Percentiles rank a stretch among this genome's conserved stretches.
Evolutionary conservation across 2,329 filamentous ascomycete genomes (phyloP).

Genomic region (Exophiala bonariae): DNA sequence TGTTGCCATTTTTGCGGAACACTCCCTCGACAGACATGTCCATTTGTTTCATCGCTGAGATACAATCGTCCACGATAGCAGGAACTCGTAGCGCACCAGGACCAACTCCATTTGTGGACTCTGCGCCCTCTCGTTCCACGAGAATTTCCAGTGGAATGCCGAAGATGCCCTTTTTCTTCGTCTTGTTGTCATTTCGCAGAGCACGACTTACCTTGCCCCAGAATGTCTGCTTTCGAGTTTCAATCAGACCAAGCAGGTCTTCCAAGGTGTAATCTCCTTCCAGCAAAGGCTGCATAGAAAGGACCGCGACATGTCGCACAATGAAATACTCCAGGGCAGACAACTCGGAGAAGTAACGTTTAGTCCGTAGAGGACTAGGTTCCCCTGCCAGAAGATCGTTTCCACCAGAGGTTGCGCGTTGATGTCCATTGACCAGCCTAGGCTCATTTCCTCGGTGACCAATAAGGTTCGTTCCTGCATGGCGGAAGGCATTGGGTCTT

Average conservation of each 20-base stretch:
- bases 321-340: slow-evolving; percentile 97
- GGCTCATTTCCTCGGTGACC: slow-evolving; percentile 53
- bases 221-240: slow-evolving; percentile 89
- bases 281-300: slow-evolving; percentile 91
- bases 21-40: slow-evolving; percentile 98
- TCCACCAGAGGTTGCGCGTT: slow-evolving; percentile 64
- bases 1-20: slow-evolving; percentile 98
- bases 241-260: slow-evolving; percentile 87
- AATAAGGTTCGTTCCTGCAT: slow-evolving; percentile 70
- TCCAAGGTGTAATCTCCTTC: slow-evolving; percentile 91
- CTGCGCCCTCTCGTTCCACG: slow-evolving; percentile 88
- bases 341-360: slow-evolving; percentile 93
- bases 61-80: slow-evolving; percentile 89
- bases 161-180: slow-evolving; percentile 95
- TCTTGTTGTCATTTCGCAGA: slow-evolving; percentile 75
- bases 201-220: slow-evolving; percentile 98
- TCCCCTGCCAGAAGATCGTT: slow-evolving; percentile 50
- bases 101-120: slow-evolving; percentile 96
- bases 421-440: slow-evolving; percentile 67
- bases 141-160: slow-evolving; percentile 85
- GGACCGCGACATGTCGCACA: slow-evolving; percentile 87
- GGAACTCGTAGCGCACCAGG: slow-evolving; percentile 88
- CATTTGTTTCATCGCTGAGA: slow-evolving; percentile 96
- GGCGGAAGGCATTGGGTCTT: slow-evolving; percentile 74
- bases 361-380: slow-evolving; percentile 56